These are phyloP conservation scores for Tricholoma sp. DNA, from an alignment of 768 basidiomycete species.

Conservation along the genomic window DNA sequence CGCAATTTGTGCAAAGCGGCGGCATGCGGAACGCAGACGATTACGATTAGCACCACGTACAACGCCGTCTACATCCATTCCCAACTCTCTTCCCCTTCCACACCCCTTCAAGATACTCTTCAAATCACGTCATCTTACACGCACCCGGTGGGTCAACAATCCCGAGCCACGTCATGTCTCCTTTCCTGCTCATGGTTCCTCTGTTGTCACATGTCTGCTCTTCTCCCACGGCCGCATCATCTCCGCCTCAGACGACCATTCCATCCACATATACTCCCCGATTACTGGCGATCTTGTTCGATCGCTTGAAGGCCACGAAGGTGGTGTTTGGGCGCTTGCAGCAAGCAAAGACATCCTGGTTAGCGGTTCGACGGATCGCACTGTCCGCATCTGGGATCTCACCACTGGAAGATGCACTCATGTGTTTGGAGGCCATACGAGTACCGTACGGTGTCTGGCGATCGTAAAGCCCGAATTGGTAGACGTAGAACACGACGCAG, in stretches of 20 bases:
- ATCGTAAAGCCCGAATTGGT: conserved; percentile 93
- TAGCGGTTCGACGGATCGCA: conserved; percentile 90
- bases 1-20: conserved; percentile 59
- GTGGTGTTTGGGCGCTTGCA: conserved; percentile 96
- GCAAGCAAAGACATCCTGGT: conserved; percentile 85
- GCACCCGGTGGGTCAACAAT: conserved; percentile 75
- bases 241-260: conserved; percentile 95
- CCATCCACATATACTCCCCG: conserved; percentile 94
- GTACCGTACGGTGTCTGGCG: conserved; percentile 92
- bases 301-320: conserved; percentile 85
- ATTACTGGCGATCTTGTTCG: conserved; percentile 68
- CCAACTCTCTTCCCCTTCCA: conserved; percentile 56
- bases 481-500: conserved; percentile 62
- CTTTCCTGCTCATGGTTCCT: conserved; percentile 84
- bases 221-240: conserved; percentile 95
- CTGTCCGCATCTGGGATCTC: conserved; percentile 89
- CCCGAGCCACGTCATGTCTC: conserved; percentile 69
- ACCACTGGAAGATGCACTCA: conserved; percentile 79
- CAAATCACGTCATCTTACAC: conserved; percentile 81
- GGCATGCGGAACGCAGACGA: conserved; percentile 31
- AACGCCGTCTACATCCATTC: conserved; percentile 16
- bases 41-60: conserved; percentile 1
- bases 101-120: conserved; percentile 92
- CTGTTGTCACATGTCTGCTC: conserved; percentile 93
- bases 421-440: conserved; percentile 93